Base-by-base conservation (phyloP, 106 monocot species). In the Posidonia australis region DNA sequence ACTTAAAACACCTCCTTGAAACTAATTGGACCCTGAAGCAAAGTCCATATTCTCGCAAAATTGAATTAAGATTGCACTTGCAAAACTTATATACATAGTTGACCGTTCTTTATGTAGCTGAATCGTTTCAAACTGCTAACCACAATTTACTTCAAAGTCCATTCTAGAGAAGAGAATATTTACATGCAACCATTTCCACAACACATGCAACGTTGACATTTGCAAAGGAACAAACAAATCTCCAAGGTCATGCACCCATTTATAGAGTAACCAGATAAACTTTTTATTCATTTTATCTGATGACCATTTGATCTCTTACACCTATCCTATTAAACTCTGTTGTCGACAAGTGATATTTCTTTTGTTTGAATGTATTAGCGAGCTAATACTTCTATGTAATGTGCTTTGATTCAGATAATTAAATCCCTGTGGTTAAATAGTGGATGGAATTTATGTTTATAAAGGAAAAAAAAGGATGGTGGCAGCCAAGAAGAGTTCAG, bases 211-310 rank as follows among this genome's bases (percentile, higher is more conserved):
- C n/a, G n/a, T n/a, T n/a, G n/a, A n/a, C n/a, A n/a, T n/a, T n/a
- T n/a, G n/a, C n/a, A n/a, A n/a, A n/a, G n/a, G n/a, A n/a, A n/a
- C n/a, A n/a, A n/a, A n/a, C n/a, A n/a, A n/a, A n/a, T 84, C 80
- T 54, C 74, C 84, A 18, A 71, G 84, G 71, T 80, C 80, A n/a
- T 54, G 73, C 73, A 67, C 80, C 80, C 57, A 44, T 66, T n/a
- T 84, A 84, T 48, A 72, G 84, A 57, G 80, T 84, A 1, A 84
- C 84, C 48, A 84, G 80, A 80, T 84, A 17, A 27, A 3, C 5
- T 17, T 31, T 5, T 42, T 13, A 6, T 46, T 9, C 7, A n/a
- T 36, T 7, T 36, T 2, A 36, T 36, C 36, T 36, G 36, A 36
- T 36, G 7, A 36, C 7, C 36, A 36, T 4, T 4, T 36, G 36